Evolutionary conservation across 108 stramenopile genomes (phyloP).

Genomic region (Fragilariopsis cylindrus): DNA sequence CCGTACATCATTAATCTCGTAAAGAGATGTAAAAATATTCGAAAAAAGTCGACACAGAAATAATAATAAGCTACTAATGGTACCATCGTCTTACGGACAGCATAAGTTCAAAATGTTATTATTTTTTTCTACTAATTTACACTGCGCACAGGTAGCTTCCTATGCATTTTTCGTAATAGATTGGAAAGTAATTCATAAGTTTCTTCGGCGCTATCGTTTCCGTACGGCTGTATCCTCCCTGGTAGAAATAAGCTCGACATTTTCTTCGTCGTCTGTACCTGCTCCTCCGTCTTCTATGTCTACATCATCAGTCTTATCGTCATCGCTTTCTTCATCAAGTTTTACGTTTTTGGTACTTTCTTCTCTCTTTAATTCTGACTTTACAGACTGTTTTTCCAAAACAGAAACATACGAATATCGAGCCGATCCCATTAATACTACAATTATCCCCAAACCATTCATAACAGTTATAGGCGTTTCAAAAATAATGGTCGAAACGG

Average conservation of each 20-base stretch:
- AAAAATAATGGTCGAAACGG: constrained; percentile 58
- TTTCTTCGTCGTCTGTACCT: constrained; percentile 1
- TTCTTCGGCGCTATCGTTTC: constrained; percentile 5
- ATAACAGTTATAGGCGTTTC: constrained; percentile 44
- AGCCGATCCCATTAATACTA: constrained; percentile 73
- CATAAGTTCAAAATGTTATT: too few species aligned
- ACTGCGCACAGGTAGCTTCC: too few species aligned
- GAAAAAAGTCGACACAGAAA: too few species aligned
- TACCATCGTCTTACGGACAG: too few species aligned
- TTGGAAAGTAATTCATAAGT: too few species aligned
- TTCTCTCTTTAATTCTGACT: background rate
- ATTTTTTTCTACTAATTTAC: too few species aligned
- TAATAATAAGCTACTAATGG: too few species aligned
- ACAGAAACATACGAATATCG: constrained; percentile 76
- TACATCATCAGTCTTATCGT: background rate
- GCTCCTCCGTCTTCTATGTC: background rate
- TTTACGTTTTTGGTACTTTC: background rate
- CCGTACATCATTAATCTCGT: constrained; percentile 25
- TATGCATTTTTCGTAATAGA: too few species aligned
- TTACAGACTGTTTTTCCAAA: constrained; percentile 50
- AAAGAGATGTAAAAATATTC: background rate
- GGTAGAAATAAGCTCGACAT: background rate
- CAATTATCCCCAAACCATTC: constrained; percentile 69
- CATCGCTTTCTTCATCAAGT: background rate
- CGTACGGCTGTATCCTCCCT: background rate